A percentile compares a stretch with the other conserved stretches of the same genome.
Conservation (phyloP, 768 basidiomycete genomes). For the Terana coerulea region DNA sequence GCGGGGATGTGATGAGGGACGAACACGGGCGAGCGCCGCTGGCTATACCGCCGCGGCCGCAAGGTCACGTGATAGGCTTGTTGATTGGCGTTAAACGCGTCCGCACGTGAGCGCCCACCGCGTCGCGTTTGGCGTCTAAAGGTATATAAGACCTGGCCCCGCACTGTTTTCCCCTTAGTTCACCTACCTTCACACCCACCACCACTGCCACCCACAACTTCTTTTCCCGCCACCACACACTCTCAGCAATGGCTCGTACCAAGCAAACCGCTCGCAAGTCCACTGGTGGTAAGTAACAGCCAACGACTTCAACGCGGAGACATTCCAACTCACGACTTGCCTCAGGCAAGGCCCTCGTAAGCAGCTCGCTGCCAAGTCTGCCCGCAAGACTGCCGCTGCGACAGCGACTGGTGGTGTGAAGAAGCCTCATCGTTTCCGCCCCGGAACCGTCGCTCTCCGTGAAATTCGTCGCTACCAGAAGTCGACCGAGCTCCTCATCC, state of each 20-base stretch:
- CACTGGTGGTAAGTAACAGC: constrained; percentile 54
- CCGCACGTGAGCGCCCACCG: constrained; percentile 18
- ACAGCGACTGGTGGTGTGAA: constrained; percentile 60
- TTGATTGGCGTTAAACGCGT: constrained; percentile 23
- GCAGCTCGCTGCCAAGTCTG: constrained; percentile 63
- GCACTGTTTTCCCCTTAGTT: background rate
- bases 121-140: constrained; percentile 13
- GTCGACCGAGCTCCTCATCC: constrained; percentile 37
- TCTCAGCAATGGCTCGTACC: constrained; percentile 59
- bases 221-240: background rate
- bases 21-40: too few relatives aligned
- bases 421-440: constrained; percentile 46
- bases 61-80: constrained; percentile 21
- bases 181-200: constrained; percentile 6
- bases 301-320: background rate
- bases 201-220: constrained; percentile 2
- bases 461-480: constrained; percentile 39
- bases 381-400: constrained; percentile 54
- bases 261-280: constrained; percentile 79
- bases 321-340: background rate
- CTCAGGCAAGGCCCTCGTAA: constrained; percentile 62
- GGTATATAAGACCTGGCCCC: constrained; percentile 16
- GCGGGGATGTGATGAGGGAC: too few relatives aligned
- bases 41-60: too few relatives aligned
- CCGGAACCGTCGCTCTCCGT: constrained; percentile 35